Evolutionary conservation across 108 stramenopile genomes (phyloP).

Genomic region (Stephanodiscus triporus): DNA sequence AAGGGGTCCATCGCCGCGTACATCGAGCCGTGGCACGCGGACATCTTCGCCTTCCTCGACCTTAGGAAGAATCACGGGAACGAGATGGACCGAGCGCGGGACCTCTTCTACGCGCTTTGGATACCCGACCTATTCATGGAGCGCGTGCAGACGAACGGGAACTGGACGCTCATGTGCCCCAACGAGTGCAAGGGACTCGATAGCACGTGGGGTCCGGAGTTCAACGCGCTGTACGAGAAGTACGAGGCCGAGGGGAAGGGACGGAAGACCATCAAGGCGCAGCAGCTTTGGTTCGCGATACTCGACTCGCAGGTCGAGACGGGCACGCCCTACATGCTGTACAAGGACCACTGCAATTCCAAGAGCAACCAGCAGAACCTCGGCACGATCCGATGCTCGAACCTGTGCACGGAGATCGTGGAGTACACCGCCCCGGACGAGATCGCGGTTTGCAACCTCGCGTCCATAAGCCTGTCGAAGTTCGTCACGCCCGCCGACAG

Average conservation of each 20-base stretch:
- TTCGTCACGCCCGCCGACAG: constrained; percentile 77
- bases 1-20: constrained; percentile 98
- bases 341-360: constrained; percentile 98
- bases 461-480: constrained; percentile 94
- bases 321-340: constrained; percentile 99
- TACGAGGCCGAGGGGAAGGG: constrained; percentile 95
- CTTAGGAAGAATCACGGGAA: constrained; percentile 99
- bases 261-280: constrained; percentile 93
- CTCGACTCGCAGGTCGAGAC: constrained; percentile 99
- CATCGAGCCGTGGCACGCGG: constrained; percentile 99
- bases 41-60: constrained; percentile 96
- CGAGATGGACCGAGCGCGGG: constrained; percentile 95
- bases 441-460: constrained; percentile 99
- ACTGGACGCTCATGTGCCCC: constrained; percentile 94
- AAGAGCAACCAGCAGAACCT: constrained; percentile 99
- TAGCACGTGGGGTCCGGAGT: constrained; percentile 90
- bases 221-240: constrained; percentile 91
- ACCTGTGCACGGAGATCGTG: constrained; percentile 98
- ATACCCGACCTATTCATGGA: constrained; percentile 99
- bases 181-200: constrained; percentile 97
- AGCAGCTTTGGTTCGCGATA: constrained; percentile 98
- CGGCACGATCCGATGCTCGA: constrained; percentile 97
- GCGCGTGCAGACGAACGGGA: constrained; percentile 91
- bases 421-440: constrained; percentile 99
- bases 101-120: constrained; percentile 99